Evolutionary conservation across 352 stramenopile genomes (phyloP).

Genomic region (Globisporangium paddicum): DNA sequence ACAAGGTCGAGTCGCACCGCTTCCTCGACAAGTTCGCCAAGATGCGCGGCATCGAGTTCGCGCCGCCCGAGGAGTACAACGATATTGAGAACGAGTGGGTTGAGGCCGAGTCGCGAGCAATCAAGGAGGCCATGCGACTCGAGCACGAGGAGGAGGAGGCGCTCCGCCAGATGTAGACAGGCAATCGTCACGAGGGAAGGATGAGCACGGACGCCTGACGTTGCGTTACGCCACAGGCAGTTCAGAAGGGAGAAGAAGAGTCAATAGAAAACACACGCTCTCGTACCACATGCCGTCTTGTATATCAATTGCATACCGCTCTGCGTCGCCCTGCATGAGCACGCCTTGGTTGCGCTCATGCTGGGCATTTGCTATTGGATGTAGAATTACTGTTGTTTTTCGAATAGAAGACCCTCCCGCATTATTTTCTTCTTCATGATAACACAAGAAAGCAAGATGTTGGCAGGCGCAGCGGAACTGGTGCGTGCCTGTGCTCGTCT

Average conservation of each 20-base stretch:
- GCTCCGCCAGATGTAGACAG: conserved; percentile 48
- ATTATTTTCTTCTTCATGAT: background rate
- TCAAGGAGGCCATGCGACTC: conserved; percentile 84
- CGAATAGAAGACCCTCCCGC: background rate
- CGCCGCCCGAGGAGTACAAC: conserved; percentile 69
- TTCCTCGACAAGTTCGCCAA: conserved; percentile 82
- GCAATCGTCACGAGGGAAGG: background rate
- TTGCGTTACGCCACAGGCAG: background rate
- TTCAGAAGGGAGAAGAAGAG: background rate
- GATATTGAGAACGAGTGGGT: conserved; percentile 81
- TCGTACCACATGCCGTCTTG: background rate
- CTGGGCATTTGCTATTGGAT: no score
- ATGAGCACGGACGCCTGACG: background rate
- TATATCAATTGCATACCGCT: background rate
- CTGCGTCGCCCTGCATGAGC: no score
- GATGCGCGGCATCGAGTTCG: conserved; percentile 77
- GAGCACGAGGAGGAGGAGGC: conserved; percentile 80
- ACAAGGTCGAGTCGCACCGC: conserved; percentile 71
- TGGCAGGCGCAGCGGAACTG: conserved; percentile 11
- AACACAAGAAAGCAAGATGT: conserved; percentile 6
- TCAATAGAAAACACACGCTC: conserved; percentile 6
- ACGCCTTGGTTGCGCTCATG: no score
- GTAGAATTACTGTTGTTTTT: background rate
- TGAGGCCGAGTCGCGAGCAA: conserved; percentile 67
- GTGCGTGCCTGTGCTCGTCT: background rate